These are phyloP conservation scores for Cryptosporidium ryanae DNA, from an alignment of 169 alveolate species.

Conservation along the genomic window DNA sequence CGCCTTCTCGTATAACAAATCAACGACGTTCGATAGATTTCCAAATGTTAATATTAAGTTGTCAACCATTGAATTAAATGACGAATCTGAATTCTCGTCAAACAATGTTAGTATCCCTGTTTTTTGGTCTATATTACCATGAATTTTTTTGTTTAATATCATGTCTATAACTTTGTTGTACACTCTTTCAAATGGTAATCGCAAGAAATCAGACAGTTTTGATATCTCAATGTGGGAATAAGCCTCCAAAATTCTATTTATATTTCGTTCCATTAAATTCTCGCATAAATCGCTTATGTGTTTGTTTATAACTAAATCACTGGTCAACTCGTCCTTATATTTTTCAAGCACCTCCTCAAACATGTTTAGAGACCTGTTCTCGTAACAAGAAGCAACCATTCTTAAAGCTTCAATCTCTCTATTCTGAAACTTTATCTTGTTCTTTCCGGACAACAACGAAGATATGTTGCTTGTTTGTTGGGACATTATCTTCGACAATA, in stretches of 20 bases:
- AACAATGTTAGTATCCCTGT: slow-evolving; percentile 90
- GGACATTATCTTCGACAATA: slow-evolving; percentile 91
- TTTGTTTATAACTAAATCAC: slow-evolving; percentile 87
- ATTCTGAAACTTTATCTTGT: slow-evolving; percentile 87
- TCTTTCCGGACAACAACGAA: slow-evolving; percentile 83
- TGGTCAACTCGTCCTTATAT: slow-evolving; percentile 83
- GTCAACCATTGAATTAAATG: slow-evolving; percentile 78
- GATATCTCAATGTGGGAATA: slow-evolving; percentile 91
- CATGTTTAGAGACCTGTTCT: slow-evolving; percentile 87
- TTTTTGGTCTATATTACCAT: slow-evolving; percentile 95
- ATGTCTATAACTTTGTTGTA: slow-evolving; percentile 89
- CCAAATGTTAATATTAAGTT: slow-evolving; percentile 82
- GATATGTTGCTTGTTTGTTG: slow-evolving; percentile 84
- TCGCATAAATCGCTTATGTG: slow-evolving; percentile 89
- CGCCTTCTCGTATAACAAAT: slow-evolving; percentile 84
- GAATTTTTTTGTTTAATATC: slow-evolving; percentile 93
- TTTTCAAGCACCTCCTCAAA: slow-evolving; percentile 88
- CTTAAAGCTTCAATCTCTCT: slow-evolving; percentile 89
- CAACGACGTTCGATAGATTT: slow-evolving; percentile 85
- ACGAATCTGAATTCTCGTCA: slow-evolving; percentile 83
- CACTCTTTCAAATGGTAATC: slow-evolving; percentile 86
- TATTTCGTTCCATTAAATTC: slow-evolving; percentile 89
- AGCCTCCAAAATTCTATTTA: slow-evolving; percentile 89
- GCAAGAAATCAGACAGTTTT: slow-evolving; percentile 86
- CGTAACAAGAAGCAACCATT: slow-evolving; percentile 88